Evolutionary conservation across 148 eudicot species (phyloP), one percentile per base, ranked within the genome.

Genomic region (Persicaria tinctoria): DNA sequence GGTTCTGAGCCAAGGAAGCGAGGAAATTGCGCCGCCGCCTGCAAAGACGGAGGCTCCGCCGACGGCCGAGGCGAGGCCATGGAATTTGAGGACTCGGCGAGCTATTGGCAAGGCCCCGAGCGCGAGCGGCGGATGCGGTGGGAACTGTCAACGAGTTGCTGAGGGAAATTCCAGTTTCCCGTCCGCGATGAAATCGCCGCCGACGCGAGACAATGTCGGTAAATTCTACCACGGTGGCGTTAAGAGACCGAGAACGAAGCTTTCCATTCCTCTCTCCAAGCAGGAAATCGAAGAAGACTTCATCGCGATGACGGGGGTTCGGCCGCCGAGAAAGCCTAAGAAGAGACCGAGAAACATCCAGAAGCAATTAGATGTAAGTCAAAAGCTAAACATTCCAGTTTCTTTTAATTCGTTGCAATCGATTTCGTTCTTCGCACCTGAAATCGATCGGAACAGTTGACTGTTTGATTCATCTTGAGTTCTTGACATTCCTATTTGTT

Each of bases 71-170:
- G 48, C 70, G 6, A 68, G 82, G 72, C 96, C 87, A 76, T 89
- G 93, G 97, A 92, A 92, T 76, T 81, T 92, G 86, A 77, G 97
- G 85, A 87, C 80, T 7, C 46, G 89, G 53, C 53, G 92, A 76
- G 89, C 91, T 5, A 82, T 86, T 16, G 85, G 81, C 41, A 88
- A 81, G 79, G 80, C 74, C 18, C 83, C 79, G 47, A 73, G 41
- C 9, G 71, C n/a, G 12, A 46, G 46, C 68, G 55, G 56, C 77
- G 71, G 23, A 20, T 81, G 73, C 69, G 80, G 72, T 16, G 76
- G 56, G 53, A 82, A 66, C 76, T 62, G 77, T 59, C 76, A 62
- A 76, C 68, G 18, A 46, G 53, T 74, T 46, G 84, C 68, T 53
- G 77, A 70, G 50, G 47, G 69, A 74, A 82, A 63, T 74, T 73